Evolutionary conservation across 2,329 filamentous ascomycete species (phyloP), one percentile per base, ranked within the genome.

Genomic region (Stagonosporopsis chrysanthemi): DNA sequence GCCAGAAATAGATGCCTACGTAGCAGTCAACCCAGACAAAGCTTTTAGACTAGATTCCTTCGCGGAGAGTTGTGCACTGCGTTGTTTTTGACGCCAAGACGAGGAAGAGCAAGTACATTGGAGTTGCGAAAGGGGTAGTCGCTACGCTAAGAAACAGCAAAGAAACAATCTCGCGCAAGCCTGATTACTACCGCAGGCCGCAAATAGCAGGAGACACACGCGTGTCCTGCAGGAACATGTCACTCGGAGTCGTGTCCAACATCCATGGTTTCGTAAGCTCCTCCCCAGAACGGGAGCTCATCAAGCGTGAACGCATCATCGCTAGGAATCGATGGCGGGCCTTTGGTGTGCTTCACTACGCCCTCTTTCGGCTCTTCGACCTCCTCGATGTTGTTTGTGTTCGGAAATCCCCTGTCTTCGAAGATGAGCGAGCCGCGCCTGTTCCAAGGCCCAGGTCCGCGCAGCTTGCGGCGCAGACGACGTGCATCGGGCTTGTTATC

Each of bases 401-500:
- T 74, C 6, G 75, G 63, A 29, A 76, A 67, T n/a, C 75, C 76
- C 43, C 71, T 64, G 51, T 77, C 76, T 52, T 77, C 76, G 48
- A 78, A 78, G 49, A 74, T 70, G 24, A 78, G 65, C 28, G 74
- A 77, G 14, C 65, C 64, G 39, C 74, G 63, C 41, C 71, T 67
- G 38, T 78, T 75, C 48, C 66, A 68, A 40, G 67, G 61, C 15
- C 78, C 78, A 43, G 63, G 59, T 15, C 77, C 77, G 22, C 75
- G 68, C 15, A 79, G 72, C 17, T 78, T 73, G 50, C 79, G 73
- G 55, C 79, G 73, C 35, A 81, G 71, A 43, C 80, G 75, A 28
- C 80, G 76, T 49, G 76, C 73, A 26, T 64, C 74, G 7, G 67
- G 65, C 36, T 75, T 72, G 38, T 76, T 64, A 50, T 80, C 78